Percentiles rank a stretch among this genome's conserved stretches.
phyloP scores from a whole-genome alignment of 1,139 yeast genomes.

The Blastobotrys serpentis region DNA sequence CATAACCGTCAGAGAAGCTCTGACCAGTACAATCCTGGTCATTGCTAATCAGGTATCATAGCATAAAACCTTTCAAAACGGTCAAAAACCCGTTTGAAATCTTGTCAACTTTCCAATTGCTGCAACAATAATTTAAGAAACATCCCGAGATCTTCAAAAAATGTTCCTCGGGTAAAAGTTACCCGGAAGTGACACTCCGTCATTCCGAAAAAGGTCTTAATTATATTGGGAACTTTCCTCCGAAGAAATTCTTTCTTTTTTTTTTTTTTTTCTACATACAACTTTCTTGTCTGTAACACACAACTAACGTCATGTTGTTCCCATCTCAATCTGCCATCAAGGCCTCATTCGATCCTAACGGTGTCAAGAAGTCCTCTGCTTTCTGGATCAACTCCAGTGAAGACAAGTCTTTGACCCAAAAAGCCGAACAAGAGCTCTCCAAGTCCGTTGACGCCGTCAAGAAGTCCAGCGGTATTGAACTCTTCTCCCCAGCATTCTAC shows the following conservation, averaged over 20 bases:
- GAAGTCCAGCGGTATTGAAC: conserved; percentile 39
- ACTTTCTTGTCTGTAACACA: neutral
- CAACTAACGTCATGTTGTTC: conserved; percentile 38
- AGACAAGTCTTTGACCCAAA: conserved; percentile 36
- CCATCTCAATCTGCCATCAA: conserved; percentile 40
- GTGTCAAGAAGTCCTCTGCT: conserved; percentile 29
- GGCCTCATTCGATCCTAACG: conserved; percentile 42
- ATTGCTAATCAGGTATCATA: too few species aligned
- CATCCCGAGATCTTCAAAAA: neutral
- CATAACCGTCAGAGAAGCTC: too few species aligned
- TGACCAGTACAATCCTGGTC: too few species aligned
- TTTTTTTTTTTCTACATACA: too few species aligned
- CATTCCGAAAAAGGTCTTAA: neutral
- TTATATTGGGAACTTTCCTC: neutral
- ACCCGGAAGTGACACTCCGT: neutral
- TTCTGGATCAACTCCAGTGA: conserved; percentile 38
- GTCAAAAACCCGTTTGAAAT: too few species aligned
- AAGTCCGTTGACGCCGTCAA: conserved; percentile 28
- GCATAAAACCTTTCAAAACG: too few species aligned
- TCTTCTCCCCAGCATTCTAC: conserved; percentile 71
- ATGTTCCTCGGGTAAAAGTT: neutral
- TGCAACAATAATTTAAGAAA: too few species aligned
- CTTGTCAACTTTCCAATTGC: too few species aligned
- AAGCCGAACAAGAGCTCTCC: conserved; percentile 28
- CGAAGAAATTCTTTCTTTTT: neutral